Evolutionary conservation across 805 yeast genomes (phyloP), one percentile per base, ranked within the genome.

Genomic region (Suhomyces vadensis): DNA sequence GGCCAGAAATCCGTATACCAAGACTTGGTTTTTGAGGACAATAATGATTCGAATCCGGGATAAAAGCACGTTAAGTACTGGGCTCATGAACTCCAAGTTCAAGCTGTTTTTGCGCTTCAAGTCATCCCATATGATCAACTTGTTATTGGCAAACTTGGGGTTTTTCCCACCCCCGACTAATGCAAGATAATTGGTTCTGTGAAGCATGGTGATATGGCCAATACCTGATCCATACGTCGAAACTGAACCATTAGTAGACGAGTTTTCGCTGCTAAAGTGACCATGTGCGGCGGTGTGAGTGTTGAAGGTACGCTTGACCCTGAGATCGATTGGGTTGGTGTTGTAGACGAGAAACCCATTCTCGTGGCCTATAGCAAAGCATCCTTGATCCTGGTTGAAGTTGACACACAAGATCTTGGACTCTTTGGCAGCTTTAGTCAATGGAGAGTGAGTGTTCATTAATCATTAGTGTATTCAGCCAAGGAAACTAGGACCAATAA

Each of bases 91-190:
- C 60, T 87, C 94, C 47, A 94, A 65, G 27, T 77, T 76, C 14
- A 88, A 71, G 3, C 91, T 85, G 22, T 83, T 82, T 52, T 82
- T 82, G 50, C 83, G 77, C 63, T 87, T 87, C 48, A 87, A 64
- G 61, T 92, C 98, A 64, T 92, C 97, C 96, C 97, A 94, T 13
- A 92, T 83, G 26, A 89, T 76, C 29, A 90, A 78, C 61, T 86
- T 87, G 65, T 87, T 88, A 52, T 79, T 74, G 1, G 96, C 86
- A 56, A 81, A 87, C 48, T 79, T 75, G 17, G 97, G 97, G 46
- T 75, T 76, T 49, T 77, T 74, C 1, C 97, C 97, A 13, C 97
- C 97, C 1, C 97, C 97, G 0, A 90, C 87, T 35, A 94, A 66
- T 0, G 92, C 96, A 42, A 92, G 74, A 60, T 90, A 91, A 65